A percentile compares a stretch with the other conserved stretches of the same genome.
phyloP scores from a whole-genome alignment of 2,329 filamentous ascomycete species.

The Akanthomyces dipterigenus region DNA sequence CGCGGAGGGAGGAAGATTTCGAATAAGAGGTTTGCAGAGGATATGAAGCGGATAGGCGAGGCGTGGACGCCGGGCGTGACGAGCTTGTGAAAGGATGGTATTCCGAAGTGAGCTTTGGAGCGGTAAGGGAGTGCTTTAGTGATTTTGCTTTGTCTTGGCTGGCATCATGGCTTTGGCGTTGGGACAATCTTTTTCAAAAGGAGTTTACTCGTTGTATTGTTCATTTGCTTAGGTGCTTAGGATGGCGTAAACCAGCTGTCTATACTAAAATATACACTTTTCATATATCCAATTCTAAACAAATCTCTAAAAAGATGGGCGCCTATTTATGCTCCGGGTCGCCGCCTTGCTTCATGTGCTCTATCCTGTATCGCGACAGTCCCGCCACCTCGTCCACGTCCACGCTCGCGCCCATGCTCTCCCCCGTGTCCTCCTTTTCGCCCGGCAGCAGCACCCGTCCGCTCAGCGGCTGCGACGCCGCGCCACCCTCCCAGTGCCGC shows the following conservation, averaged over 20 bases:
- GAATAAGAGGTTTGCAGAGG: slow-evolving; percentile 71
- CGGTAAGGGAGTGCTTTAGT: no score
- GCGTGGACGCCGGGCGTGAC: slow-evolving; percentile 70
- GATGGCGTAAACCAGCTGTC: background rate
- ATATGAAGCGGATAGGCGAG: slow-evolving; percentile 81
- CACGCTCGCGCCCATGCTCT: slow-evolving; percentile 28
- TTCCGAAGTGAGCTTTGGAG: no score
- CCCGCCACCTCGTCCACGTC: slow-evolving; percentile 32
- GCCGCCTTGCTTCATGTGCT: slow-evolving; percentile 24
- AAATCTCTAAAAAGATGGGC: background rate
- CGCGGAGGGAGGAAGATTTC: slow-evolving; percentile 63
- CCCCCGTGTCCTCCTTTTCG: slow-evolving; percentile 15
- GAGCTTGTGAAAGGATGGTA: slow-evolving; percentile 40
- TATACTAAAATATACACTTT: background rate
- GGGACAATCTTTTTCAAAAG: background rate
- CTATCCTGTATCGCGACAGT: slow-evolving; percentile 31
- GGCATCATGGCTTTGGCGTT: slow-evolving; percentile 9
- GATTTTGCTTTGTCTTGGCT: background rate
- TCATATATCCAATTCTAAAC: background rate
- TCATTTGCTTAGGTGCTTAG: background rate
- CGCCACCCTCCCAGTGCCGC: slow-evolving; percentile 57
- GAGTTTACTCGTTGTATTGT: background rate
- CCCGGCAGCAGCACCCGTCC: background rate
- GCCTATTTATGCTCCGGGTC: slow-evolving; percentile 6
- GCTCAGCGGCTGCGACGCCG: slow-evolving; percentile 19